A percentile compares a stretch with the other conserved stretches of the same genome.
phyloP scores from a whole-genome alignment of 345 rosid genomes.

The Citrus sinensis region DVS_A1.0 CM039165.1:36831501-36832000 shows the following conservation, averaged over 20 bases:
- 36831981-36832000: constrained; percentile 89
- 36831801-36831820: constrained; percentile 77
- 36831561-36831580: constrained; percentile 22
- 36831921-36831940: constrained; percentile 39
- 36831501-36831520: constrained; percentile 20
- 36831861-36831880: constrained; percentile 48
- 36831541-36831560: constrained; percentile 17
- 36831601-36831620: constrained; percentile 32
- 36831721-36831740: constrained; percentile 49
- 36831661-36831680: constrained; percentile 36
- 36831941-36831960: constrained; percentile 62
- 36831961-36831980: constrained; percentile 89
- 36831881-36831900: constrained; percentile 56
- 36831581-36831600: constrained; percentile 26
- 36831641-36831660: constrained; percentile 40
- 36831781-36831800: constrained; percentile 95
- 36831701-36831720: constrained; percentile 41
- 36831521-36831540: constrained; percentile 32
- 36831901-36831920: constrained; percentile 42
- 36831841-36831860: constrained; percentile 63
- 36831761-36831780: constrained; percentile 92
- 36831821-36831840: constrained; percentile 62
- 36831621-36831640: constrained; percentile 30
- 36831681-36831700: constrained; percentile 36
- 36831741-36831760: constrained; percentile 63